Evolutionary conservation across 176 grass and related monocot genomes (phyloP), one percentile per base, ranked within the genome.

Genomic region (Aegilops sharonensis): DNA sequence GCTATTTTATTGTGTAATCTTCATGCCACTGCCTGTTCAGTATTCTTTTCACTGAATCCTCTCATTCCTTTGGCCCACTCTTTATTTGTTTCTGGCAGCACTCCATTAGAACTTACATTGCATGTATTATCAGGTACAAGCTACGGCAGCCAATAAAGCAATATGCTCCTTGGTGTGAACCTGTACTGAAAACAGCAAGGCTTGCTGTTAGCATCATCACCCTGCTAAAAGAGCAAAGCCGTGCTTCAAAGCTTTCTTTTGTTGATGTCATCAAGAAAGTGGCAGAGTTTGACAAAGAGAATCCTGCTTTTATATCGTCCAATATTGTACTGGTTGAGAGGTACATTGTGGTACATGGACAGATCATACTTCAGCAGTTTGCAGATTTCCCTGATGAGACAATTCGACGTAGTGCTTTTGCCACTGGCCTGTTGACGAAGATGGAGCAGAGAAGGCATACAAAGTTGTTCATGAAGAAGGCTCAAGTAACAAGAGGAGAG

Each of bases 351-450:
- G 95, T 98, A 74, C 95, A 98, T 85, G 93, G 93, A 37, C 93
- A 95, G 73, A 98, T 98, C 68, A 93, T 98, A 79, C 89, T 98
- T 88, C 95, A 98, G 80, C 95, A 98, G 84, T 98, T 98, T 85
- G 81, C 93, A 83, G 95, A 98, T 80, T 98, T 92, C 84, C 95
- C 95, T 45, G 95, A 98, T 89, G 91, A 92, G 80, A 93, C 83
- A 60, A 98, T 98, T 79, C 89, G 89, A 21, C 91, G 92, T 9
- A 92, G 89, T 90, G 95, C 95, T 72, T 98, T 98, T 90, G 89
- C 89, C 48, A 90, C 80, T 90, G 93, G 95, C 75, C 91, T 98
- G 88, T 74, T 92, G 37, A 77, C 88, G 59, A 98, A 89, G 80
- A 98, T 98, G 95, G 91, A 92, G 81, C 83, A 95, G 78, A 93